Percentiles rank a stretch among this genome's conserved stretches.
phyloP scores from a whole-genome alignment of 352 stramenopile genomes.

The Nothophytophthora sp. region DNA sequence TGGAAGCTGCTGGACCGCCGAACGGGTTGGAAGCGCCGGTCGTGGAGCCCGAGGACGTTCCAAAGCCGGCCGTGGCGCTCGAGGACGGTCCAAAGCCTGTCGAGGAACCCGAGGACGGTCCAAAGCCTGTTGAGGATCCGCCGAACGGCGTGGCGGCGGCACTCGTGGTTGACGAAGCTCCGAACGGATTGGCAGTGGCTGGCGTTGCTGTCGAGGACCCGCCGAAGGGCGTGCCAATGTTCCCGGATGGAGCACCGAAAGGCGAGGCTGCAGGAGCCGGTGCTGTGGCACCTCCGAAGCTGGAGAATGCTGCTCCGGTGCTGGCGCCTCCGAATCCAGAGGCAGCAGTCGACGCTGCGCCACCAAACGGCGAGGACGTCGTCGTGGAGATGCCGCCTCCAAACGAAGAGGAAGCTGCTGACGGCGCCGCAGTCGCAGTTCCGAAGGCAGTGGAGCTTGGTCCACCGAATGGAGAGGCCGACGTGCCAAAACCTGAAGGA shows the following conservation, averaged over 20 bases:
- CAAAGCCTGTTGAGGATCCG: constrained; percentile 14
- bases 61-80: constrained; percentile 13
- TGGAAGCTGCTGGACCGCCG: constrained; percentile 13
- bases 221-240: constrained; percentile 18
- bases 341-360: background rate
- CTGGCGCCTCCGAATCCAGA: constrained; percentile 13
- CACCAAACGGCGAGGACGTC: constrained; percentile 26
- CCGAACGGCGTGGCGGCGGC: constrained; percentile 13
- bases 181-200: constrained; percentile 19
- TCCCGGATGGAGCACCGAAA: constrained; percentile 18
- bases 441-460: constrained; percentile 26
- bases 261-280: constrained; percentile 14
- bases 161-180: constrained; percentile 4
- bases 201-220: constrained; percentile 12
- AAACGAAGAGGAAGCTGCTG: constrained; percentile 27
- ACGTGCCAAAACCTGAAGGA: constrained; percentile 18
- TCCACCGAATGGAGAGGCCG: constrained; percentile 25
- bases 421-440: constrained; percentile 17
- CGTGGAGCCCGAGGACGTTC: constrained; percentile 9
- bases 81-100: constrained; percentile 19
- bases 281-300: constrained; percentile 1
- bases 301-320: constrained; percentile 4
- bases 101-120: constrained; percentile 10
- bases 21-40: constrained; percentile 17
- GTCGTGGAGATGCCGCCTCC: constrained; percentile 4